phyloP scores from a whole-genome alignment of 352 stramenopile genomes.

The Globisporangium iwayamae region DNA sequence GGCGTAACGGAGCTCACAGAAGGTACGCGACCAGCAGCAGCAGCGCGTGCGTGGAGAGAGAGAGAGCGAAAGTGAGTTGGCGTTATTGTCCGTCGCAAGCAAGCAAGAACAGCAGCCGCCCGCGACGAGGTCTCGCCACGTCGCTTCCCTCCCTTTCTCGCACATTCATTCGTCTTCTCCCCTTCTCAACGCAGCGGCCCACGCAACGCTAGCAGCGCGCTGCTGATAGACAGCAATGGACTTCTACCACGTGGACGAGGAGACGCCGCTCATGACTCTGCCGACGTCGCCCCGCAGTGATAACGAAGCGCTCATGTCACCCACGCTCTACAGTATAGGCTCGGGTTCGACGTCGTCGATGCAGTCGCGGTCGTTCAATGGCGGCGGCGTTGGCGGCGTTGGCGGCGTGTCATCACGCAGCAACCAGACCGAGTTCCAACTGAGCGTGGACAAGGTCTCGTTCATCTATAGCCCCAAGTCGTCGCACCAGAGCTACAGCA shows the following conservation, averaged over 20 bases:
- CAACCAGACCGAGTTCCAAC: constrained; percentile 56
- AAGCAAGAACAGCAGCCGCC: background rate
- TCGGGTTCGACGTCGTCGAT: constrained; percentile 17
- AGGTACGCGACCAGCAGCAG: background rate
- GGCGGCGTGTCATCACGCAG: constrained; percentile 9
- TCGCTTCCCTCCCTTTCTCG: background rate
- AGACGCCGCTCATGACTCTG: constrained; percentile 32
- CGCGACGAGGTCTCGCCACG: background rate
- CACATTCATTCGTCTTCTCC: background rate
- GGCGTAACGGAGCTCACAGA: background rate
- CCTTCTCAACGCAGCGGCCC: background rate
- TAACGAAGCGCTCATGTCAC: constrained; percentile 14
- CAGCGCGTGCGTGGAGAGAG: too few relatives aligned
- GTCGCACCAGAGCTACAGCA: constrained; percentile 35
- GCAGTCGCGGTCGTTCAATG: constrained; percentile 7
- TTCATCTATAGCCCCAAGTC: constrained; percentile 75
- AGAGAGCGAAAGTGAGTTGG: background rate
- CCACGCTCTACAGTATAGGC: constrained; percentile 14
- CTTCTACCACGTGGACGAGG: constrained; percentile 42
- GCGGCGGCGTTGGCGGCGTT: background rate
- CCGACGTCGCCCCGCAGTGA: constrained; percentile 35
- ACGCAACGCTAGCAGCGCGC: background rate
- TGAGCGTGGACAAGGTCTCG: constrained; percentile 79
- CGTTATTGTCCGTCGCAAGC: background rate
- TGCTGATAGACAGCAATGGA: constrained; percentile 23